These are phyloP conservation scores for Hypomontagnella monticulosa DNA, from an alignment of 495 filamentous ascomycete genomes.

Conservation along the genomic window DNA sequence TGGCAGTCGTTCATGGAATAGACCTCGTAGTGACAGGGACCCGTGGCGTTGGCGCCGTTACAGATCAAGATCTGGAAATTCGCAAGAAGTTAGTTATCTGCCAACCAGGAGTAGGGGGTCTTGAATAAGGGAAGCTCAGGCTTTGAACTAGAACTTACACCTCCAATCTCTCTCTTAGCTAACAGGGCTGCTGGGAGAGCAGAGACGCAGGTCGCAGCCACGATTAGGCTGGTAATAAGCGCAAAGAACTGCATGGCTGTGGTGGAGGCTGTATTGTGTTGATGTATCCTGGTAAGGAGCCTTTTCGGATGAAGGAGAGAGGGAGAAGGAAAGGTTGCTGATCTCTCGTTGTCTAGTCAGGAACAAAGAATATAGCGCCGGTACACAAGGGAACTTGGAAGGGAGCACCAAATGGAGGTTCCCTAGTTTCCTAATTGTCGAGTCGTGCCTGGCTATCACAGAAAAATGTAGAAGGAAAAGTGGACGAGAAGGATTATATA, in stretches of 20 bases:
- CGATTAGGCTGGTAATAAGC: conserved; percentile 32
- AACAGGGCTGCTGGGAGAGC: conserved; percentile 24
- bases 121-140: neutral
- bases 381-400: conserved; percentile 23
- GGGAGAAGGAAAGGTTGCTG: conserved; percentile 10
- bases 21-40: conserved; percentile 48
- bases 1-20: conserved; percentile 52
- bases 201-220: conserved; percentile 27
- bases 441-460: conserved; percentile 20
- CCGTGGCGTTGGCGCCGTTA: conserved; percentile 53
- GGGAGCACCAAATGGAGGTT: conserved; percentile 1
- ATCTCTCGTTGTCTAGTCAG: neutral
- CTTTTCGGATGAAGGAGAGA: neutral
- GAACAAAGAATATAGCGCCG: conserved; percentile 1
- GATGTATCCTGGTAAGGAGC: conserved; percentile 7
- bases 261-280: neutral
- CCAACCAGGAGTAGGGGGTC: neutral
- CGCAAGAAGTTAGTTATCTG: conserved; percentile 5
- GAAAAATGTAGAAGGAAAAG: conserved; percentile 9
- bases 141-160: conserved; percentile 45
- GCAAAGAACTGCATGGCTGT: conserved; percentile 36
- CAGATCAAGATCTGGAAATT: conserved; percentile 51
- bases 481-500: conserved; percentile 25
- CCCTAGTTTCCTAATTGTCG: neutral
- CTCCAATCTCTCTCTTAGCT: conserved; percentile 45